A percentile compares a stretch with the other conserved stretches of the same genome.
Evolutionary conservation across 805 yeast genomes (phyloP).

Genomic region (Candida andamanensis): DNA sequence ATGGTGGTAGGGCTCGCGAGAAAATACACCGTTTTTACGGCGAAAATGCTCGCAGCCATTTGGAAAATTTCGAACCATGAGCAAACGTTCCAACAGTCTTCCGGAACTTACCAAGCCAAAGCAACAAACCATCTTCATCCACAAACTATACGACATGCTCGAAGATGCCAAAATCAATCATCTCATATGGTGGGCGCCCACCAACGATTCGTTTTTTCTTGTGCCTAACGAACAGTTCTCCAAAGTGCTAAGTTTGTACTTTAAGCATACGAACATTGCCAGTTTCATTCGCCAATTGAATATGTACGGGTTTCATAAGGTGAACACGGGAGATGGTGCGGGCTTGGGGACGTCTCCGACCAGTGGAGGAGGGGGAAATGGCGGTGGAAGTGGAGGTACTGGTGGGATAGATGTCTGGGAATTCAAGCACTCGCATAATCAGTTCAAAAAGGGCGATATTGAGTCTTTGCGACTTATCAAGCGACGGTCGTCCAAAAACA

Average conservation of each 20-base stretch:
- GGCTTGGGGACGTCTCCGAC: conserved; percentile 1
- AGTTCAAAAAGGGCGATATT: conserved; percentile 75
- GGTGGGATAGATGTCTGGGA: conserved; percentile 58
- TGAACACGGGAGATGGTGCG: conserved; percentile 31
- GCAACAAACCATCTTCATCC: conserved; percentile 60
- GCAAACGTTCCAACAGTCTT: conserved; percentile 11
- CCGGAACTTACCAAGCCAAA: conserved; percentile 16
- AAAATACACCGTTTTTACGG: too few relatives aligned
- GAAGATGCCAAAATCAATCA: conserved; percentile 70
- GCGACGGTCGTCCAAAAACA: conserved; percentile 55
- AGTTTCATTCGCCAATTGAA: conserved; percentile 39
- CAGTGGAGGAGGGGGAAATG: too few relatives aligned
- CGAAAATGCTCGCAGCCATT: too few relatives aligned
- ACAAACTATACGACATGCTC: conserved; percentile 85
- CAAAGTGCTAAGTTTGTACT: conserved; percentile 57
- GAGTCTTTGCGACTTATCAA: conserved; percentile 72
- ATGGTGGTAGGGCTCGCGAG: too few relatives aligned
- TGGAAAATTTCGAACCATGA: conserved; percentile 6
- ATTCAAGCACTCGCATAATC: conserved; percentile 76
- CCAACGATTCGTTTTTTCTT: conserved; percentile 71
- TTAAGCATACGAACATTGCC: conserved; percentile 42
- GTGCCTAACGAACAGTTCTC: conserved; percentile 84
- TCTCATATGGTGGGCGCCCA: conserved; percentile 79
- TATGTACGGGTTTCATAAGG: conserved; percentile 45
- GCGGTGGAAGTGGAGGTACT: too few relatives aligned